Evolutionary conservation across 2,329 filamentous ascomycete species (phyloP).

Genomic region (Botryosphaeria agaves): DNA sequence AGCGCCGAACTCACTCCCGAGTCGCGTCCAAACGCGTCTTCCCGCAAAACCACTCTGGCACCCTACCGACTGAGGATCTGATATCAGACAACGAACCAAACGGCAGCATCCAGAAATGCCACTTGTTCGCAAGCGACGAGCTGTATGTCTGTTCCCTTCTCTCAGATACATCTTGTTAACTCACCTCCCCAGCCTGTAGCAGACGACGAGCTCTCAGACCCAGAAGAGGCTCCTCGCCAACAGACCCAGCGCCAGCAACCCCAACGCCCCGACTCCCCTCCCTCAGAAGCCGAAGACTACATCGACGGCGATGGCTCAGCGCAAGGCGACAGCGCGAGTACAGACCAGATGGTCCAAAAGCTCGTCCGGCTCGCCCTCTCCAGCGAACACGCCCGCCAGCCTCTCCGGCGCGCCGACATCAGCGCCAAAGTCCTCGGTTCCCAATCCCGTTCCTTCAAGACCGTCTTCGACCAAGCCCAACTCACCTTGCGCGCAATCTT

Average conservation of each 20-base stretch:
- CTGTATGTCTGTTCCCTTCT: constrained; percentile 2
- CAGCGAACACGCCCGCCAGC: constrained; percentile 40
- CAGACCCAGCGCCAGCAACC: constrained; percentile 8
- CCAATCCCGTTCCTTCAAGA: constrained; percentile 52
- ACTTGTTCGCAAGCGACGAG: constrained; percentile 5
- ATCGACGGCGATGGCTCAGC: constrained; percentile 7
- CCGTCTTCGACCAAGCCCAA: constrained; percentile 64
- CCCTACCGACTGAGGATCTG: background rate
- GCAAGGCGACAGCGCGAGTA: constrained; percentile 11
- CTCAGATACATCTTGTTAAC: background rate
- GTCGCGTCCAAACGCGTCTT: background rate
- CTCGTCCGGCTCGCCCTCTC: constrained; percentile 43
- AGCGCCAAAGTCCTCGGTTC: constrained; percentile 52
- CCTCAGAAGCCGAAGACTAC: constrained; percentile 9
- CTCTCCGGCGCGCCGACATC: constrained; percentile 41
- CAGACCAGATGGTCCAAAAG: constrained; percentile 37
- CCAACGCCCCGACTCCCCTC: constrained; percentile 5
- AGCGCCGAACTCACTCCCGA: background rate
- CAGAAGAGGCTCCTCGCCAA: background rate
- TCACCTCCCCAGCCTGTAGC: background rate
- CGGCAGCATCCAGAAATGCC: constrained; percentile 2
- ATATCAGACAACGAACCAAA: background rate
- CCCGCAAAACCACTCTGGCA: background rate
- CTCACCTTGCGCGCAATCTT: constrained; percentile 51
- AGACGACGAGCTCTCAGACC: constrained; percentile 3